These are phyloP conservation scores for Nadsonia commutata DNA, from an alignment of 1,139 yeast genomes.

Conservation along the genomic window DNA sequence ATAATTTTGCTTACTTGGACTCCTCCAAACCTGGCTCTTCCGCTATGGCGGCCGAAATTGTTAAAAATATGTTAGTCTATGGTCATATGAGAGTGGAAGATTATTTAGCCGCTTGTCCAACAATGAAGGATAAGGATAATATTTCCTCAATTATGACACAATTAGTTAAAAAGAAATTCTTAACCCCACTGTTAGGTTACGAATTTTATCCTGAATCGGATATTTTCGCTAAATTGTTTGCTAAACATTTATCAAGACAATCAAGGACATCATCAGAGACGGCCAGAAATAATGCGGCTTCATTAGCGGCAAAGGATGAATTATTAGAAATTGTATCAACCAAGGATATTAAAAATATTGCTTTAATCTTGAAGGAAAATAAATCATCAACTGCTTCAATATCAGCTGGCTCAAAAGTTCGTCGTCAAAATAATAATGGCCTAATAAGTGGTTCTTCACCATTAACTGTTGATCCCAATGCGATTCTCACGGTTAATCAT, in stretches of 20 bases:
- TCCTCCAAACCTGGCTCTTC: slow-evolving; percentile 1
- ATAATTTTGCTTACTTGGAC: slow-evolving; percentile 21
- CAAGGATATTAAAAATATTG: slow-evolving; percentile 12
- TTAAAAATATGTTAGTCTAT: slow-evolving; percentile 52
- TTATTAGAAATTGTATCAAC: slow-evolving; percentile 23
- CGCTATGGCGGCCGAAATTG: slow-evolving; percentile 40
- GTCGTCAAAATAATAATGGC: no score
- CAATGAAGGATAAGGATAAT: slow-evolving; percentile 16
- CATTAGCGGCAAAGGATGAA: slow-evolving; percentile 44
- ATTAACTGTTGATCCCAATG: slow-evolving; percentile 14
- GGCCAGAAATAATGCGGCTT: slow-evolving; percentile 17
- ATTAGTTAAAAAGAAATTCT: slow-evolving; percentile 44
- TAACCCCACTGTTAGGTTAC: slow-evolving; percentile 31
- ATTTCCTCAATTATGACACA: slow-evolving; percentile 29
- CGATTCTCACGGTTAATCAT: slow-evolving; percentile 50
- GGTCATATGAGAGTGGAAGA: slow-evolving; percentile 54
- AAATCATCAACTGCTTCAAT: not conserved
- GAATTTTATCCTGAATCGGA: slow-evolving; percentile 26
- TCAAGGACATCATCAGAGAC: slow-evolving; percentile 16
- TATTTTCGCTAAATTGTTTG: slow-evolving; percentile 15
- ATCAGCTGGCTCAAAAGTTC: no score
- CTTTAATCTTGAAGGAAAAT: slow-evolving; percentile 11
- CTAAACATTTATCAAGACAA: slow-evolving; percentile 12
- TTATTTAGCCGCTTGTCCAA: slow-evolving; percentile 30
- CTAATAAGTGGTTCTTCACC: no score